These are phyloP conservation scores for Parsonsia alboflavescens DNA, from an alignment of 257 asterid genomes.

Conservation along the genomic window DNA sequence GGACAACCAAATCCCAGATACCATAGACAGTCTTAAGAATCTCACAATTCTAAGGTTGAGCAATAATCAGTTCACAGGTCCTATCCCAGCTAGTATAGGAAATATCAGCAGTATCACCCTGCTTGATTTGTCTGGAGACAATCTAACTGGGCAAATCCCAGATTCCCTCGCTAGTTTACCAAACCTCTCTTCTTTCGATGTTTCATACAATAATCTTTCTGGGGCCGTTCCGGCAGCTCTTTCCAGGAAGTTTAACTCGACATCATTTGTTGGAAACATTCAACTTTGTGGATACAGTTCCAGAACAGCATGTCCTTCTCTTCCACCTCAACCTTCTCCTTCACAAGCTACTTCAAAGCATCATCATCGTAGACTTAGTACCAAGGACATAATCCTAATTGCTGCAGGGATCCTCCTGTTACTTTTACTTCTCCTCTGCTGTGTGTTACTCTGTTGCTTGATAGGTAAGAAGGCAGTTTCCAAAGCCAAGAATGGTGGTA, in stretches of 20 bases:
- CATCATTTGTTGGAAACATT: conserved; percentile 63
- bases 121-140: conserved; percentile 67
- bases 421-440: conserved; percentile 36
- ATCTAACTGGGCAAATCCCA: conserved; percentile 71
- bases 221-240: conserved; percentile 63
- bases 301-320: conserved; percentile 50
- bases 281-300: conserved; percentile 74
- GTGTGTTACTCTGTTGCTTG: conserved; percentile 39
- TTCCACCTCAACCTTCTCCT: conserved; percentile 46
- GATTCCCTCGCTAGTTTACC: conserved; percentile 34
- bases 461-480: conserved; percentile 33
- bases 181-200: conserved; percentile 51
- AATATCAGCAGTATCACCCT: conserved; percentile 39
- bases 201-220: conserved; percentile 75
- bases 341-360: conserved; percentile 20
- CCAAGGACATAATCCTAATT: conserved; percentile 48
- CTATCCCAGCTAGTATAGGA: conserved; percentile 51
- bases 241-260: conserved; percentile 63
- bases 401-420: conserved; percentile 42
- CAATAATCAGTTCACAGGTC: conserved; percentile 43
- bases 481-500: conserved; percentile 21
- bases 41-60: conserved; percentile 45
- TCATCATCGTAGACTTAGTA: conserved; percentile 27
- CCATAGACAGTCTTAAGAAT: conserved; percentile 33
- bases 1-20: conserved; percentile 42